A percentile compares a stretch with the other conserved stretches of the same genome.
Evolutionary conservation across 495 filamentous ascomycete genomes (phyloP).

Genomic region (Copromyces sp.): DNA sequence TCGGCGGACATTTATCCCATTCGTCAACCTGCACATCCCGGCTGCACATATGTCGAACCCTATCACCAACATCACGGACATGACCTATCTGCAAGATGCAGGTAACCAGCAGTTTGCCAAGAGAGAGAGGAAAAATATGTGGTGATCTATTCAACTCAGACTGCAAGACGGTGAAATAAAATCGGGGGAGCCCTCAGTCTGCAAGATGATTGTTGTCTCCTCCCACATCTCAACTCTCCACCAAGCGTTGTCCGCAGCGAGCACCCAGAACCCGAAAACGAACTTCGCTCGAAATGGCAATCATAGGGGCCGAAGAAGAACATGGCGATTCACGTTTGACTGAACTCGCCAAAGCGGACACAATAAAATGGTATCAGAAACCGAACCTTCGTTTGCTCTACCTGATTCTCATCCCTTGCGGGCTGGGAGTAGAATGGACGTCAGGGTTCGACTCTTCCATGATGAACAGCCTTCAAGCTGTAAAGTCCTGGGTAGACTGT

Average conservation of each 20-base stretch:
- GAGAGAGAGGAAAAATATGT: not conserved
- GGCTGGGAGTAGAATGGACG: conserved; percentile 57
- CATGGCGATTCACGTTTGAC: conserved; percentile 29
- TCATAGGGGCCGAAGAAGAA: conserved; percentile 18
- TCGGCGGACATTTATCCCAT: not conserved
- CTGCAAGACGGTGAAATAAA: not conserved
- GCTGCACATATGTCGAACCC: not conserved
- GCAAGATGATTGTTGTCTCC: not conserved
- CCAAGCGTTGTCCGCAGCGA: not conserved
- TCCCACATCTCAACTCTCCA: not conserved
- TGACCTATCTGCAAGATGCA: not conserved
- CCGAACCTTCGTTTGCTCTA: conserved; percentile 52
- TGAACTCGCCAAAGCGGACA: conserved; percentile 40
- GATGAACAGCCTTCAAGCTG: conserved; percentile 54
- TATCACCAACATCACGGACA: not conserved
- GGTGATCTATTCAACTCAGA: not conserved
- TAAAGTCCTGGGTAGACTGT: conserved; percentile 47
- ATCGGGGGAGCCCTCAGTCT: not conserved
- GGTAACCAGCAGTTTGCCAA: not conserved
- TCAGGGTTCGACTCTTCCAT: conserved; percentile 57
- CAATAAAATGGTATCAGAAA: conserved; percentile 50
- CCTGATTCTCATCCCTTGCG: conserved; percentile 51
- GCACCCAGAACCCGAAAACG: not conserved
- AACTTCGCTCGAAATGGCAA: conserved; percentile 9
- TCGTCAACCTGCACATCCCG: not conserved